Evolutionary conservation across 140 eudicot species (phyloP).

Genomic region (Oenanthe javanica): DNA sequence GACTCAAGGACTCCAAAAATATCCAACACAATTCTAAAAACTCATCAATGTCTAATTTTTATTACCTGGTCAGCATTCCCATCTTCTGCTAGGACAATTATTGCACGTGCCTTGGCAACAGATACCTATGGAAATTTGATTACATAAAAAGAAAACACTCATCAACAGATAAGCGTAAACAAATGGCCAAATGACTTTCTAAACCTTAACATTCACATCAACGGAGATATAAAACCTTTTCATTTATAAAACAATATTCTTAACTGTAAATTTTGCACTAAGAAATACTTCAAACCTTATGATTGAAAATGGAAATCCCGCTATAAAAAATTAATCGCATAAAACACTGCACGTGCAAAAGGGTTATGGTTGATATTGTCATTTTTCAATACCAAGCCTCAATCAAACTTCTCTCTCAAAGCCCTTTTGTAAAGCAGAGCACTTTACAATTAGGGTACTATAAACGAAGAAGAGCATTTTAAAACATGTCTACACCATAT

Average conservation of each 20-base stretch:
- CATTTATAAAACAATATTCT: not conserved
- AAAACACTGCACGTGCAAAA: not conserved
- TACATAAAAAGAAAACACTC: not conserved
- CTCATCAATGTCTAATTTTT: slow-evolving; percentile 1
- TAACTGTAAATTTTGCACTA: not conserved
- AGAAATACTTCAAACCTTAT: not conserved
- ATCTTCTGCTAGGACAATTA: slow-evolving; percentile 83
- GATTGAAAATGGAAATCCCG: too few species aligned
- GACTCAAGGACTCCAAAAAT: slow-evolving; percentile 3
- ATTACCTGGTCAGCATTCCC: slow-evolving; percentile 92
- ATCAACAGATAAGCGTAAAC: slow-evolving; percentile 12
- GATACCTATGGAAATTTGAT: slow-evolving; percentile 43
- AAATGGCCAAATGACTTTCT: not conserved
- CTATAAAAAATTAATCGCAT: not conserved
- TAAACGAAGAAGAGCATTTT: not conserved
- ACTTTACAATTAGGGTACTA: too few species aligned
- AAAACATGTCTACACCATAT: not conserved
- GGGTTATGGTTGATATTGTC: not conserved
- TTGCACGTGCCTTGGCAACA: slow-evolving; percentile 92
- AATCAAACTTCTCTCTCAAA: not conserved
- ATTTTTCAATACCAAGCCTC: not conserved
- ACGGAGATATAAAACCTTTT: not conserved
- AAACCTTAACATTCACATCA: not conserved
- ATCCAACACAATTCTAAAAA: slow-evolving; percentile 6
- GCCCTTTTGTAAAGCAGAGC: not conserved